These are phyloP conservation scores for Fragilaria crotonensis DNA, from an alignment of 108 stramenopile genomes.

Conservation along the genomic window DNA sequence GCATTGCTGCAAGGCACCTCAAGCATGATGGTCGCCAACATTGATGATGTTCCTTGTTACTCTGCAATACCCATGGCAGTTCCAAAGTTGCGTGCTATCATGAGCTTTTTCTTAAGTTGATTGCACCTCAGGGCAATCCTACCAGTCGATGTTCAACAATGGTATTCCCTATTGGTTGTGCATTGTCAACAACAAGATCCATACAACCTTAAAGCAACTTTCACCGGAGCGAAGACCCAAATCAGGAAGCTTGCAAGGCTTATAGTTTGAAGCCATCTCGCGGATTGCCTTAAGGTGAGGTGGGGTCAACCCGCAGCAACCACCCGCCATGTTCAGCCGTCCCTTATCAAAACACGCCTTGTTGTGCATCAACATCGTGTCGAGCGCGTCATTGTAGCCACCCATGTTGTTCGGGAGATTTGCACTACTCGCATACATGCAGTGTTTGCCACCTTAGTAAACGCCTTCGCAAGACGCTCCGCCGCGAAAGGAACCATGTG, in stretches of 20 bases:
- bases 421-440: constrained; percentile 70
- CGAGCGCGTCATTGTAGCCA: constrained; percentile 79
- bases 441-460: constrained; percentile 78
- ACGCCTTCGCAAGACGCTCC: constrained; percentile 51
- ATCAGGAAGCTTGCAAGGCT: constrained; percentile 30
- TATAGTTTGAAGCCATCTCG: too few relatives aligned
- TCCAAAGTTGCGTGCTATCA: too few relatives aligned
- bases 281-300: too few relatives aligned
- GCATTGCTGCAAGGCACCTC: too few relatives aligned
- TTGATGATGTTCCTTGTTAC: too few relatives aligned
- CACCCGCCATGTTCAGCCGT: constrained; percentile 82
- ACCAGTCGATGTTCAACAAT: constrained; percentile 83
- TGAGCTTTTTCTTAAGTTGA: too few relatives aligned
- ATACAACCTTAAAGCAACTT: constrained; percentile 83
- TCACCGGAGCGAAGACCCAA: constrained; percentile 29
- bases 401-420: constrained; percentile 91
- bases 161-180: constrained; percentile 61
- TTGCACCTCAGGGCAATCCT: too few relatives aligned
- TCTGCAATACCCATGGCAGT: too few relatives aligned
- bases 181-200: constrained; percentile 56
- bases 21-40: too few relatives aligned
- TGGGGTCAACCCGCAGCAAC: constrained; percentile 86
- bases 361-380: constrained; percentile 71
- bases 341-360: constrained; percentile 57
- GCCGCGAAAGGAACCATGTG: constrained; percentile 84